Conservation (phyloP, 1,139 yeast species). For the Blastobotrys buckinghamii region DNA sequence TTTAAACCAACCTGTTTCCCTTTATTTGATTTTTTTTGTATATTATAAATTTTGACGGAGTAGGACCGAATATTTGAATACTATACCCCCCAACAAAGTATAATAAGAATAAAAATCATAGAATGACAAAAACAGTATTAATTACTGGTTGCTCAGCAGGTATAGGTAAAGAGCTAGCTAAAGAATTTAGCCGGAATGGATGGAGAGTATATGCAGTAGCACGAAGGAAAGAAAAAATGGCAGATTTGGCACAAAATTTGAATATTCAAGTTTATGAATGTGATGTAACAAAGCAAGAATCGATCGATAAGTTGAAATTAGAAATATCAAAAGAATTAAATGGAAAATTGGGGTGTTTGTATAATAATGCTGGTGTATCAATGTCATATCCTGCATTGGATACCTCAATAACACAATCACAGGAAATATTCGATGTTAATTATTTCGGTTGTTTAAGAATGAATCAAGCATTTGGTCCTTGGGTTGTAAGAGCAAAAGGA, state of each 20-base stretch:
- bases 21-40: too few species aligned
- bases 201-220: conserved; percentile 70
- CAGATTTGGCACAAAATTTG: conserved; percentile 38
- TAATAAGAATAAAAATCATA: not conserved
- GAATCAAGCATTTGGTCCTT: conserved; percentile 51
- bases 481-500: conserved; percentile 62
- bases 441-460: conserved; percentile 63
- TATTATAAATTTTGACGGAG: too few species aligned
- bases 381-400: conserved; percentile 70
- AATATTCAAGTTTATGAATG: conserved; percentile 38
- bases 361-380: conserved; percentile 60
- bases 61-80: too few species aligned
- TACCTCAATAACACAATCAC: conserved; percentile 50
- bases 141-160: conserved; percentile 84
- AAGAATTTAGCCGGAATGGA: conserved; percentile 51
- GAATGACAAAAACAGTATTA: conserved; percentile 36
- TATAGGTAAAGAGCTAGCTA: conserved; percentile 63
- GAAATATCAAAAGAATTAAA: conserved; percentile 39
- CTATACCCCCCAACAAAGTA: too few species aligned
- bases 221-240: conserved; percentile 60
- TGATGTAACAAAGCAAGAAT: conserved; percentile 51
- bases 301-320: conserved; percentile 43
- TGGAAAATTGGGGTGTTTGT: conserved; percentile 51
- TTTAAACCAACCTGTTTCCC: too few species aligned
- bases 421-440: conserved; percentile 58